Base-by-base conservation (phyloP, 257 asterid species). In the Striga asiatica region DNA sequence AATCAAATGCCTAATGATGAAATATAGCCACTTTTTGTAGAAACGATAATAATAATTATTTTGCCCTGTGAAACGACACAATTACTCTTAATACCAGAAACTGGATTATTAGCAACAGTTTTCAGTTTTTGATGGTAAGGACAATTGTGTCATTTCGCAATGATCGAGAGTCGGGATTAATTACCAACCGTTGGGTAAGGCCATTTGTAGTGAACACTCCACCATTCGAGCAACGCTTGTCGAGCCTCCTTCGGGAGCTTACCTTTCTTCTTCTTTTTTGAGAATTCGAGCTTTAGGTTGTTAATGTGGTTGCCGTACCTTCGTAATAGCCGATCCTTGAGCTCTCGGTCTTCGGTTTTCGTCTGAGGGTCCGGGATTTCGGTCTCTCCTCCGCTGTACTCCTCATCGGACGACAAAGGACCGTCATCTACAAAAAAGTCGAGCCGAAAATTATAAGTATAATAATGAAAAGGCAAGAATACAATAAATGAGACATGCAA, bases 261-360 rank as follows among this genome's bases (percentile, higher is more conserved):
- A 2, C 89, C 95, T 64, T 80, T 91, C 89, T 91, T 91, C 71
- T 80, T 86, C 72, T 83, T 91, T 79, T 91, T 91, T 0, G 96
- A 91, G 49, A 91, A 86, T 46, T 84, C 98, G 9, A 78, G 66
- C 70, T 87, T 87, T 18, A 91, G 70, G 51, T 56, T 75, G 65
- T 84, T 80, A 19, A 91, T 76, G 42, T 84, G 96, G 70, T 88
- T 67, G 0, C 98, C 98, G 58, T 79, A 87, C 69, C 75, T 68
- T 0, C 76, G 76, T 49, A 86, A 46, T 4, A 91, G 92, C 70
- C 66, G 64, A 32, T 84, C 87, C 56, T 86, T 91, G 13, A 91
- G 82, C 39, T 81, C 89, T 8, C 72, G 67, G 19, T 83, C 93
- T 54, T 80, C 96, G 1, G 31, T 56, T 55, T 69, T 89, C 66